Evolutionary conservation across 2,329 filamentous ascomycete genomes (phyloP), one percentile per base, ranked within the genome.

Genomic region (Talaromyces sp.): DNA sequence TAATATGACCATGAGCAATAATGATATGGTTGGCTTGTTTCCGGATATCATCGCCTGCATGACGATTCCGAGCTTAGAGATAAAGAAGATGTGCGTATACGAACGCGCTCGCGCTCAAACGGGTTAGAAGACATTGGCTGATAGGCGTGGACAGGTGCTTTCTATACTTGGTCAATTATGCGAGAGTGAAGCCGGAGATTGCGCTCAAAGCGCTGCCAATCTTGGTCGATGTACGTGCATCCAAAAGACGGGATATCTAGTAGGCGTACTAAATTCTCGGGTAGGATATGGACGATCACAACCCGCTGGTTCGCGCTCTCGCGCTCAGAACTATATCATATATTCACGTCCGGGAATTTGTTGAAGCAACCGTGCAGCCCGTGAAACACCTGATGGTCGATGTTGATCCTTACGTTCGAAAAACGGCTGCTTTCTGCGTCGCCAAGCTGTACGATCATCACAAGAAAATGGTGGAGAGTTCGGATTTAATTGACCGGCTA

Each of bases 1-100:
- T 75, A 99, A 99, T 76, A 99, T 99, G 95, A 99, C 95, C 67
- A 99, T 99, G 95, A 98, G 93, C 85, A 99, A 99, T 80, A 99
- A 98, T 74, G 95, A 99, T 77, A 99, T 99, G 95, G 90, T 98
- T 61, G 92, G 92, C 42, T 82, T 99, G 59, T 99, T 99, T 70
- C 92, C 93, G 18, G 95, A 99, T 74, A 90, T 99, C 64, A 91
- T 99, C 69, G 88, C 83, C 66, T 98, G 93, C 82, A 99, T 99
- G 95, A 87, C 91, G 70, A 91, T 99, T 66, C 89, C 88, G 59
- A 96, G 90, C 71, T 81, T 99, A 75, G 95, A 99, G 79, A 97
- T 99, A 79, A 99, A 99, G 85, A 99, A 99, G 84, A 99, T 99
- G 95, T 97, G 81, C 35, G 76, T 67, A 58, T 40, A 16, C 48